phyloP scores from a whole-genome alignment of 495 filamentous ascomycete genomes.

The Daldinia bambusicola region DNA sequence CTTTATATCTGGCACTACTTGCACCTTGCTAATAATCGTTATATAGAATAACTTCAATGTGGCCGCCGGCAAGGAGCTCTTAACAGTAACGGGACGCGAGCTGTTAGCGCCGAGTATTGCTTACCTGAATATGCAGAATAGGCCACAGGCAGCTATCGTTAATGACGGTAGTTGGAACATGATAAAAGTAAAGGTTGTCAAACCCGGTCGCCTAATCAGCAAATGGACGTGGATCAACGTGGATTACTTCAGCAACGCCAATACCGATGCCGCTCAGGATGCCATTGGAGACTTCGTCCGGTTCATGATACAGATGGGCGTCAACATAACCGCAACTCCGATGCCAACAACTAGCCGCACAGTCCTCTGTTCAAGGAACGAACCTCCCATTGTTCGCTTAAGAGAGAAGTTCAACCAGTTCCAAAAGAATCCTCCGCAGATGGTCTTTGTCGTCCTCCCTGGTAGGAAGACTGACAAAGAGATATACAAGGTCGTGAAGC shows the following conservation, averaged over 20 bases:
- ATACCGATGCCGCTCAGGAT: not conserved
- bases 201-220: slow-evolving; percentile 43
- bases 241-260: not conserved
- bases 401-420: slow-evolving; percentile 36
- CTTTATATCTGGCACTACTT: not conserved
- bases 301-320: slow-evolving; percentile 52
- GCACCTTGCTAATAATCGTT: slow-evolving; percentile 20
- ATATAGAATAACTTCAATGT: slow-evolving; percentile 63
- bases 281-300: slow-evolving; percentile 50
- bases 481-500: slow-evolving; percentile 76
- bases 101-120: slow-evolving; percentile 64
- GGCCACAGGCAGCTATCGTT: slow-evolving; percentile 10
- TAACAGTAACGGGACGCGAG: slow-evolving; percentile 73
- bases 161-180: slow-evolving; percentile 56
- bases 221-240: slow-evolving; percentile 51
- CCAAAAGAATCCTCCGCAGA: slow-evolving; percentile 43
- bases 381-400: slow-evolving; percentile 12
- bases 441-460: slow-evolving; percentile 74
- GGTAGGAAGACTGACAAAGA: slow-evolving; percentile 54
- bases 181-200: slow-evolving; percentile 47
- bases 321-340: slow-evolving; percentile 39
- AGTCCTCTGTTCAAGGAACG: not conserved
- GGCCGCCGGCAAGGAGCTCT: slow-evolving; percentile 60
- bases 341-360: not conserved
- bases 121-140: slow-evolving; percentile 55